phyloP scores from a whole-genome alignment of 2,329 filamentous ascomycete species.

The Xylariaceae sp. region DNA sequence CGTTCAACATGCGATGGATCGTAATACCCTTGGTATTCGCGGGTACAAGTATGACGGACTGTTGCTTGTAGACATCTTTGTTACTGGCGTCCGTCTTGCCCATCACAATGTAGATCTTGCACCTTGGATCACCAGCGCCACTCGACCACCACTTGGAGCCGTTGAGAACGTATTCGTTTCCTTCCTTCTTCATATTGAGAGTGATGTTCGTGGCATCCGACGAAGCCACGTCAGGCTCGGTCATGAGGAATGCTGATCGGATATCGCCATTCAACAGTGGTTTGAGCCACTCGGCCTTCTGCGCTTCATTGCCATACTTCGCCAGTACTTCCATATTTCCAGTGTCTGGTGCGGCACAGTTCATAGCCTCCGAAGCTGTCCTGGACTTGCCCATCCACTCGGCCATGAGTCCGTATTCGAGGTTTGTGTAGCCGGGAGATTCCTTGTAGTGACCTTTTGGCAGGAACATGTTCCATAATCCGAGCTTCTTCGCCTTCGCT shows the following conservation, averaged over 20 bases:
- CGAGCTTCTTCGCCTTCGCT: conserved; percentile 72
- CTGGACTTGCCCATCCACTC: conserved; percentile 88
- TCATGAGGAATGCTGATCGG: conserved; percentile 89
- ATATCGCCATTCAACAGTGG: conserved; percentile 82
- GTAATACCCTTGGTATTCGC: conserved; percentile 77
- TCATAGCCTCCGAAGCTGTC: conserved; percentile 79
- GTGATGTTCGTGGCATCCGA: conserved; percentile 93
- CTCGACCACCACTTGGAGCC: conserved; percentile 99
- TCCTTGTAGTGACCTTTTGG: conserved; percentile 93
- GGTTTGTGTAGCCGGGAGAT: conserved; percentile 88
- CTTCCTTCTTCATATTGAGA: conserved; percentile 76
- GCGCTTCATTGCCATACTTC: conserved; percentile 81
- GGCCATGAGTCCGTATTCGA: conserved; percentile 97
- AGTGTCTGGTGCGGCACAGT: conserved; percentile 87
- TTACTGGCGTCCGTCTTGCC: conserved; percentile 81
- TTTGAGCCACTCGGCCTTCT: conserved; percentile 79
- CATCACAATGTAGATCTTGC: conserved; percentile 94
- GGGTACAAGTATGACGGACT: conserved; percentile 89
- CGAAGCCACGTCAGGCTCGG: conserved; percentile 81
- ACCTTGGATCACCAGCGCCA: conserved; percentile 87
- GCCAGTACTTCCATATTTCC: conserved; percentile 95
- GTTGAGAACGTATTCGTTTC: conserved; percentile 86
- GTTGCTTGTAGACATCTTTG: conserved; percentile 77
- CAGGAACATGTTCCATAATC: conserved; percentile 98
- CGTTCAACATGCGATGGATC: conserved; percentile 88